A percentile compares a stretch with the other conserved stretches of the same genome.
These are phyloP conservation scores for Nannochloris sp. DNA, from an alignment of 139 green algal species.

Conservation along the genomic window DNA sequence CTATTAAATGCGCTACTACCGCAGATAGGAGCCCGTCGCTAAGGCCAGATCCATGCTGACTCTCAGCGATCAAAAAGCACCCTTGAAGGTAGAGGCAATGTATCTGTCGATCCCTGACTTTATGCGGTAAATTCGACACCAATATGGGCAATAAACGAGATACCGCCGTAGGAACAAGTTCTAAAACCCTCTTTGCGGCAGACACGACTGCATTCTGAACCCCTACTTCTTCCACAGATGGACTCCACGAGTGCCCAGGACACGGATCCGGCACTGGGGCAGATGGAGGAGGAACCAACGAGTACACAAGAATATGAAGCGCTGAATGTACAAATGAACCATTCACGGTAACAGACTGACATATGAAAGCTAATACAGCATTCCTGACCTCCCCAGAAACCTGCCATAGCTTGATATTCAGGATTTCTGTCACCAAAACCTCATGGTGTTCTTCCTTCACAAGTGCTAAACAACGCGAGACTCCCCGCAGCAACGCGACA, in stretches of 20 bases:
- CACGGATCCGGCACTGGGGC: conserved; percentile 7
- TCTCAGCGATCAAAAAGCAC: conserved; percentile 48
- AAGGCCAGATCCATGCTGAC: conserved; percentile 32
- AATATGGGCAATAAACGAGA: conserved; percentile 46
- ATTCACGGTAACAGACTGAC: conserved; percentile 53
- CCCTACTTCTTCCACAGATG: conserved; percentile 16
- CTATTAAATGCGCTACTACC: conserved; percentile 61
- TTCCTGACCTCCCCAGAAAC: conserved; percentile 17
- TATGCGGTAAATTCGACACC: conserved; percentile 50
- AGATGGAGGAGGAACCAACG: conserved; percentile 38
- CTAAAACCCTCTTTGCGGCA: conserved; percentile 40
- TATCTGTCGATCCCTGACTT: conserved; percentile 44
- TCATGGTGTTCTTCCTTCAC: conserved; percentile 36
- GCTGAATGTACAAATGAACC: conserved; percentile 48
- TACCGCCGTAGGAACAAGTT: conserved; percentile 55
- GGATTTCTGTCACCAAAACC: conserved; percentile 31
- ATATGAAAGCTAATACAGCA: conserved; percentile 46
- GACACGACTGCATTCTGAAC: conserved; percentile 43
- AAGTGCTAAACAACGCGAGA: conserved; percentile 18
- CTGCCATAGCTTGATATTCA: conserved; percentile 51
- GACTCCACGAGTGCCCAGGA: conserved; percentile 30
- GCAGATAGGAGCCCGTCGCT: conserved; percentile 52
- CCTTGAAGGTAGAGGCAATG: conserved; percentile 68
- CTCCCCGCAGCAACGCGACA: conserved; percentile 20
- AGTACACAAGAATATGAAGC: conserved; percentile 38